phyloP scores from a whole-genome alignment of 306 rosid species.

The Comarum palustre region DNA sequence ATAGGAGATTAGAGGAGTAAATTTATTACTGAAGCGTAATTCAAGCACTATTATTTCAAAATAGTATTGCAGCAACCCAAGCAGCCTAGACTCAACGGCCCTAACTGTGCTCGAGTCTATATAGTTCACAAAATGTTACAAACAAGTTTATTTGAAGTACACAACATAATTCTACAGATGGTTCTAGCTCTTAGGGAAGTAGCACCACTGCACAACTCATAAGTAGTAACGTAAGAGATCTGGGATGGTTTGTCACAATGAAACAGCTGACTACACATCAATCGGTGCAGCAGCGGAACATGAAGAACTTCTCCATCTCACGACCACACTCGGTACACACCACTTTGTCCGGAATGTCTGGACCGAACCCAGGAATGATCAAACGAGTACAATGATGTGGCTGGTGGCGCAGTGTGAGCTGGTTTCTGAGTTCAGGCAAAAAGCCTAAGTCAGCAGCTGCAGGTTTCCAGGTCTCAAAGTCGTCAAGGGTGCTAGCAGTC shows the following conservation, averaged over 20 bases:
- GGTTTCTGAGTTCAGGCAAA: conserved; percentile 35
- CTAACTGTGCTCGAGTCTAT: background rate
- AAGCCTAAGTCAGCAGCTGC: conserved; percentile 33
- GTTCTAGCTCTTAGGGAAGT: background rate
- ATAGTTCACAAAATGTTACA: background rate
- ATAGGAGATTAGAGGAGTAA: background rate
- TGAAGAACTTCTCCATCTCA: conserved; percentile 82
- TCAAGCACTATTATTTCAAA: conserved; percentile 9
- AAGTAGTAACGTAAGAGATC: background rate
- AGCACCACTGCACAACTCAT: conserved; percentile 2
- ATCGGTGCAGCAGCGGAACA: conserved; percentile 81
- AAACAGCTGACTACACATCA: background rate
- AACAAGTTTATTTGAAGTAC: conserved; percentile 3
- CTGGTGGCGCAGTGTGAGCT: conserved; percentile 35
- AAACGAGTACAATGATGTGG: conserved; percentile 77
- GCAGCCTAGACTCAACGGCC: background rate
- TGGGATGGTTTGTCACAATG: background rate
- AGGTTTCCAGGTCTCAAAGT: conserved; percentile 43
- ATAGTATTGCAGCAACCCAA: background rate
- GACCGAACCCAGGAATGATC: conserved; percentile 61
- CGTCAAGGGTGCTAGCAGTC: conserved; percentile 31
- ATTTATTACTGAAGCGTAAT: background rate
- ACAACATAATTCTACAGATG: background rate
- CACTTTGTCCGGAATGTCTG: conserved; percentile 62
- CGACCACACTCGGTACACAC: conserved; percentile 81